phyloP scores from a whole-genome alignment of 1,139 yeast species.

The Blastobotrys persicus region DNA sequence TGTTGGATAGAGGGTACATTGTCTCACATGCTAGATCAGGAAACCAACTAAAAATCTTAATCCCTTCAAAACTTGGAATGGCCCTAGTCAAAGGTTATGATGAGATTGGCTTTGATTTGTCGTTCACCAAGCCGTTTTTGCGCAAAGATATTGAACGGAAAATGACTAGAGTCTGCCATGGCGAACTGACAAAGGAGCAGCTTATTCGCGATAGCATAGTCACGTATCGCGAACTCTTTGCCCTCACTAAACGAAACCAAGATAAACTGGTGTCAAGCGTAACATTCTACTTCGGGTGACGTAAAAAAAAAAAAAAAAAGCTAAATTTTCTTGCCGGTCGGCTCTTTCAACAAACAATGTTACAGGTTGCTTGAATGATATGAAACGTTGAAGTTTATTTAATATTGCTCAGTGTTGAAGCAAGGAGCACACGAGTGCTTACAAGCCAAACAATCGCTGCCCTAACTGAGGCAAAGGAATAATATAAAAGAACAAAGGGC shows the following conservation, averaged over 20 bases:
- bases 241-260: conserved; percentile 33
- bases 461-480: background rate
- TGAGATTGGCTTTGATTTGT: conserved; percentile 64
- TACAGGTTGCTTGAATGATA: background rate
- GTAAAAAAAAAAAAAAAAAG: too few species aligned
- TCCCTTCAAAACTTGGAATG: conserved; percentile 83
- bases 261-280: conserved; percentile 7
- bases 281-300: background rate
- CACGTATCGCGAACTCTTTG: conserved; percentile 54
- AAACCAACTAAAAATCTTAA: conserved; percentile 36
- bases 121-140: conserved; percentile 85
- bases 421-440: background rate
- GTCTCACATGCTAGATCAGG: conserved; percentile 8
- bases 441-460: background rate
- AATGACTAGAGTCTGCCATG: conserved; percentile 66
- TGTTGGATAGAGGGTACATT: conserved; percentile 65
- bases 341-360: background rate
- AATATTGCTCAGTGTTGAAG: background rate
- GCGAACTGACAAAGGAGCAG: conserved; percentile 50
- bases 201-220: conserved; percentile 58
- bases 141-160: conserved; percentile 72
- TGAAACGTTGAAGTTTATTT: background rate
- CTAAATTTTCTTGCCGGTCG: background rate
- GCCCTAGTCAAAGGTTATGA: conserved; percentile 90
- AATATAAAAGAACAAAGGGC: background rate